phyloP scores from a whole-genome alignment of 495 filamentous ascomycete species.

The Aspergillus conjunctus region DNA sequence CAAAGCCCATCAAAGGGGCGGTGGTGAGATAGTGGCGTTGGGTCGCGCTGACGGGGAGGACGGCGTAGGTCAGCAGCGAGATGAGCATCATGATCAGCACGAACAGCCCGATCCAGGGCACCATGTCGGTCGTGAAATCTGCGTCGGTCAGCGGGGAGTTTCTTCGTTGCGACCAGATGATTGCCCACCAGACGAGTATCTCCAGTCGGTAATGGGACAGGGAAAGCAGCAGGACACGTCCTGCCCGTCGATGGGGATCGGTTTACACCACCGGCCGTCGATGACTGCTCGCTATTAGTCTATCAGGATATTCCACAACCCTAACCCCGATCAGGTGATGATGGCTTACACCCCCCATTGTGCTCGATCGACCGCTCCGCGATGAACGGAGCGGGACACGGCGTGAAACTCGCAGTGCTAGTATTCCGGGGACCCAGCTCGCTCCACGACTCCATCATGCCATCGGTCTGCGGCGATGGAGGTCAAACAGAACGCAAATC shows the following conservation, averaged over 20 bases:
- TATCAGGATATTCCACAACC: no score
- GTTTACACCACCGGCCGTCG: slow-evolving; percentile 13
- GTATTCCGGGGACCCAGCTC: no score
- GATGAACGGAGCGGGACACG: no score
- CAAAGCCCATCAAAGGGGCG: slow-evolving; percentile 30
- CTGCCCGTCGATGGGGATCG: neutral
- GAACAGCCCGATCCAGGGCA: slow-evolving; percentile 71
- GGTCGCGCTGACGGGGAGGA: slow-evolving; percentile 74
- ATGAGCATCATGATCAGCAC: slow-evolving; percentile 65
- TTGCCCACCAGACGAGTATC: slow-evolving; percentile 2
- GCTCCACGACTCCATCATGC: no score
- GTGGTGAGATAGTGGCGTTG: slow-evolving; percentile 77
- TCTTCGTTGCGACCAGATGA: neutral
- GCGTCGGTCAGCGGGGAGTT: neutral
- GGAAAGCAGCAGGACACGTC: slow-evolving; percentile 19
- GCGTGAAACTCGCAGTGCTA: no score
- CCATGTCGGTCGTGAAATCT: slow-evolving; percentile 44
- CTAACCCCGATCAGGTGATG: no score
- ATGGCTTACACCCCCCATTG: no score
- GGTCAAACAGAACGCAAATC: no score
- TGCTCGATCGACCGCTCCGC: no score
- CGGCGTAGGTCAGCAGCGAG: slow-evolving; percentile 69
- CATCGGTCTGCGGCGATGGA: no score
- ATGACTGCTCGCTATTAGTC: no score
- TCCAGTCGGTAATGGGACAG: slow-evolving; percentile 18